A percentile compares a stretch with the other conserved stretches of the same genome.
phyloP scores from a whole-genome alignment of 1,139 yeast genomes.

The Taphrina flavorubra region DNA sequence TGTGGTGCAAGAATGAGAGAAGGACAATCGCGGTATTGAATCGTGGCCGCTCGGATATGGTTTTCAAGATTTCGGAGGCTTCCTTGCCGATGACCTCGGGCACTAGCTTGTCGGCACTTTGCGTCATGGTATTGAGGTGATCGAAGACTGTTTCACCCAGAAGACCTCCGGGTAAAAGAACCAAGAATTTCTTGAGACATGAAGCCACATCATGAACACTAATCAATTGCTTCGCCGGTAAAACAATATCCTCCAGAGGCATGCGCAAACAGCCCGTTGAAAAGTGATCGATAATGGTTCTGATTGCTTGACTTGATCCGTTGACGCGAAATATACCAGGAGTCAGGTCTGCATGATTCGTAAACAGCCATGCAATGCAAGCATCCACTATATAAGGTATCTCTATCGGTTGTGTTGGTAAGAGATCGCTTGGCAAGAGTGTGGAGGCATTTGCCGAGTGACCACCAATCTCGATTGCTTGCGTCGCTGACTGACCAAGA shows the following conservation, averaged over 20 bases:
- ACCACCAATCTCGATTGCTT: conserved; percentile 30
- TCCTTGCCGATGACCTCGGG: conserved; percentile 27
- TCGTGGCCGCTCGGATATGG: conserved; percentile 22
- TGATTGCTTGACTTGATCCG: conserved; percentile 37
- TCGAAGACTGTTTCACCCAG: conserved; percentile 32
- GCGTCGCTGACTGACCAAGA: conserved; percentile 11
- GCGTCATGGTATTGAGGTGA: conserved; percentile 15
- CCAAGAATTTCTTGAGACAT: conserved; percentile 37
- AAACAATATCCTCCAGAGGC: conserved; percentile 25
- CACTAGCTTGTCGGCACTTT: conserved; percentile 15
- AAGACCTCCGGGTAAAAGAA: conserved; percentile 40
- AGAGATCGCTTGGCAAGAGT: neutral
- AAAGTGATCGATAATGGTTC: conserved; percentile 36
- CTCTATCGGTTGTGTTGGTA: conserved; percentile 12
- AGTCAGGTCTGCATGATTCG: conserved; percentile 20
- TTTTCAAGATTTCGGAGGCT: conserved; percentile 23
- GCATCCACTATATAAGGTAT: conserved; percentile 31
- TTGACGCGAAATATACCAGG: conserved; percentile 42
- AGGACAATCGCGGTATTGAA: conserved; percentile 21
- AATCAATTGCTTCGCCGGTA: conserved; percentile 31
- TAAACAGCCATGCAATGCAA: conserved; percentile 22
- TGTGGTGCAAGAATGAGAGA: conserved; percentile 31
- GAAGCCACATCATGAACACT: conserved; percentile 42
- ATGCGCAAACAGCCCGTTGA: conserved; percentile 19
- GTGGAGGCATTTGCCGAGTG: conserved; percentile 6